Evolutionary conservation across 352 stramenopile species (phyloP).

Genomic region (Elongisporangium undulatum): DNA sequence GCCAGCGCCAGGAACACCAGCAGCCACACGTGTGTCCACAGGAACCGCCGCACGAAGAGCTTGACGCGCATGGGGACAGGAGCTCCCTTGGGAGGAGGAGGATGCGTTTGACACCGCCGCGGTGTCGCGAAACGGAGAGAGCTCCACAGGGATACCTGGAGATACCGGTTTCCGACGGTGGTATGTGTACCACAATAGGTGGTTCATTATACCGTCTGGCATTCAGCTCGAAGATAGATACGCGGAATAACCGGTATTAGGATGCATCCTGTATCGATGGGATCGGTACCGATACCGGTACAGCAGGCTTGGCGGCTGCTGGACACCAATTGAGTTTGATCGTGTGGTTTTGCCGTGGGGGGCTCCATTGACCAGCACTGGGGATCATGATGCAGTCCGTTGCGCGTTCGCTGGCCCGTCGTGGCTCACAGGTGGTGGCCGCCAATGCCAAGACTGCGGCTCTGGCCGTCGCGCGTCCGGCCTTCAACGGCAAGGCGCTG

Average conservation of each 20-base stretch:
- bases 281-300: neutral
- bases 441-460: conserved; percentile 1
- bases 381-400: conserved; percentile 15
- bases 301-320: neutral
- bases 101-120: neutral
- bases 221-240: neutral
- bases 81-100: neutral
- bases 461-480: conserved; percentile 3
- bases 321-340: neutral
- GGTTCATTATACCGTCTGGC: neutral
- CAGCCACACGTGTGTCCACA: conserved; percentile 40
- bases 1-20: conserved; percentile 24
- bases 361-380: conserved; percentile 3
- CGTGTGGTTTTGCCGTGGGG: neutral
- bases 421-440: conserved; percentile 9
- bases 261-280: neutral
- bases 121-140: neutral
- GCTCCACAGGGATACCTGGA: neutral
- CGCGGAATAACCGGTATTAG: neutral
- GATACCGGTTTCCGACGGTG: neutral
- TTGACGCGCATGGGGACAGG: conserved; percentile 17
- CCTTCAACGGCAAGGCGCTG: neutral
- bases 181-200: neutral
- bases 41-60: conserved; percentile 17
- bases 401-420: conserved; percentile 5